Percentiles rank a stretch among this genome's conserved stretches.
phyloP scores from a whole-genome alignment of 164 flowering plant genomes.

The Dillenia suffruticosa region DNA sequence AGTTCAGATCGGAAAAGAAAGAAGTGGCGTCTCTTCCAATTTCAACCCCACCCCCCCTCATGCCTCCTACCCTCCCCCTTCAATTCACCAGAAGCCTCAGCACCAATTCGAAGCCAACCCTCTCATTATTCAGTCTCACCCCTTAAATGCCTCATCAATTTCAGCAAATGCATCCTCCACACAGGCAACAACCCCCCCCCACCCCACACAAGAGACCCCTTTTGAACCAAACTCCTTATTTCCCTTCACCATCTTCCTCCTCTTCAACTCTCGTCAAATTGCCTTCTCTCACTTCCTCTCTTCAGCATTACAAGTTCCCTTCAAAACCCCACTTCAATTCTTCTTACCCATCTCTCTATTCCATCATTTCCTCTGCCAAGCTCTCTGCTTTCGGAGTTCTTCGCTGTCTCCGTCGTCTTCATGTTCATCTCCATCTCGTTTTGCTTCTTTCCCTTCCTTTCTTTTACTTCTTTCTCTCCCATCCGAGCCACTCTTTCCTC shows the following conservation, averaged over 20 bases:
- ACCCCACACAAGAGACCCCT: conserved; percentile 52
- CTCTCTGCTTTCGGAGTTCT: conserved; percentile 24
- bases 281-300: conserved; percentile 28
- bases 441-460: too few species aligned
- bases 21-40: conserved; percentile 72
- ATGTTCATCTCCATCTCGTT: conserved; percentile 20
- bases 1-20: conserved; percentile 68
- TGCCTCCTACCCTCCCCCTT: conserved; percentile 4
- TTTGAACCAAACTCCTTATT: conserved; percentile 13
- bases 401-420: conserved; percentile 38
- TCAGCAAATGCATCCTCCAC: conserved; percentile 1
- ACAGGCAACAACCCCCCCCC: conserved; percentile 12
- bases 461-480: too few species aligned
- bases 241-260: conserved; percentile 13
- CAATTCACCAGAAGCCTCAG: conserved; percentile 21
- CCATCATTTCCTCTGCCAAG: conserved; percentile 18
- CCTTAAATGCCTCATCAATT: conserved; percentile 7
- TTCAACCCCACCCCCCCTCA: conserved; percentile 35
- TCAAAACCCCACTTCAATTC: background rate
- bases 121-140: conserved; percentile 1
- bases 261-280: conserved; percentile 33
- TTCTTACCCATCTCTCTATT: conserved; percentile 10
- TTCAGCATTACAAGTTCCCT: conserved; percentile 16
- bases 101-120: background rate
- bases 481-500: too few species aligned